Base-by-base conservation (phyloP, 306 rosid genomes). In the Vicia sativa region DNA sequence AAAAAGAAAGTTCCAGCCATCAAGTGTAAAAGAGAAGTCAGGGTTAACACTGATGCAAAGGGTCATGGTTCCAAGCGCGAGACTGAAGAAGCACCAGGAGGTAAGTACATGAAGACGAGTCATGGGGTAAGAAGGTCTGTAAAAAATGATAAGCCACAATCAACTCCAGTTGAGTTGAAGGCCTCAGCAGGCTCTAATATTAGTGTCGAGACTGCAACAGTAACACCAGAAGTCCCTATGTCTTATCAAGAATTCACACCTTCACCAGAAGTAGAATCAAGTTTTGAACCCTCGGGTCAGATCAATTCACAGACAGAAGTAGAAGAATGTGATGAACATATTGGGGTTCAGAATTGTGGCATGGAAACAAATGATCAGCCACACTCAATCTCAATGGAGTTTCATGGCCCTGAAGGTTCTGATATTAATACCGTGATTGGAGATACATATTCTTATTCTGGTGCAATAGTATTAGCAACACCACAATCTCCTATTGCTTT, bases 101-200 rank as follows among this genome's bases (percentile, higher is more conserved):
- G 21, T 35, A 74, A 68, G 54, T 50, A 41, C 49, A 60, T 49
- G 58, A 68, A 56, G 43, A 57, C 15, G 31, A 28, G 29, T 68
- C 56, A 18, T 7, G 56, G 43, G 42, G 9, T 1, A 41, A 68
- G n/a, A n/a, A n/a, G 46, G 23, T 41, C 31, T 0, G 9, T 42
- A 21, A 44, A 61, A 2, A 62, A 39, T 62, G 50, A 39, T 39
- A 35, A 19, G 34, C 16, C 15, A 19, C 18, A 62, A 7, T 62
- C 67, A 57, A 44, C 14, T 7, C 14, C 46, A 11, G n/a, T 29
- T 9, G 58, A 70, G 21, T 11, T 44, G 43, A n/a, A 9, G 19
- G 57, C 29, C 55, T 41, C 48, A 15, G 55, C 42, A 10, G 52
- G 34, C 48, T 66, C 60, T 43, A 55, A 57, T n/a, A 42, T 7